Percentiles rank a stretch among this genome's conserved stretches.
Evolutionary conservation across 2,329 filamentous ascomycete species (phyloP).

Genomic region (Calcarisporium arbuscula): DNA sequence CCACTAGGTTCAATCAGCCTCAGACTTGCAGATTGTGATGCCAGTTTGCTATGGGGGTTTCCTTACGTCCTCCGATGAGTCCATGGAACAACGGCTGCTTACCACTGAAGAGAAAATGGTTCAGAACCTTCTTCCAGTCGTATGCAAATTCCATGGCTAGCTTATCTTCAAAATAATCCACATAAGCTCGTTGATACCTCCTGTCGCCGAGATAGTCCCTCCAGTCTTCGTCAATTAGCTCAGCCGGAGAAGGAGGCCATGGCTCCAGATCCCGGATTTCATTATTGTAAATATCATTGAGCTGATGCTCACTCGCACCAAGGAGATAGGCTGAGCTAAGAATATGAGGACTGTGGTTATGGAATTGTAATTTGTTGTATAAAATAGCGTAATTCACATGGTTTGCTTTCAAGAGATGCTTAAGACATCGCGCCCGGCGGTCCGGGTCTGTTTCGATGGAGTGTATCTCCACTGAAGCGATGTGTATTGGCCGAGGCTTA

Average conservation of each 20-base stretch:
- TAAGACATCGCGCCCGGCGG: slow-evolving; percentile 74
- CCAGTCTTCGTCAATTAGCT: slow-evolving; percentile 82
- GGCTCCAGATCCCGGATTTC: slow-evolving; percentile 66
- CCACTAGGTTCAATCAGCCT: slow-evolving; percentile 49
- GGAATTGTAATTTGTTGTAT: slow-evolving; percentile 65
- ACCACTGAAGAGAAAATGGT: slow-evolving; percentile 69
- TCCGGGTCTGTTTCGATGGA: slow-evolving; percentile 75
- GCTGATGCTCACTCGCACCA: slow-evolving; percentile 64
- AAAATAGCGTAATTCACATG: slow-evolving; percentile 85
- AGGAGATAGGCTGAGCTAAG: slow-evolving; percentile 82
- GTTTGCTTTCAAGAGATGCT: slow-evolving; percentile 86
- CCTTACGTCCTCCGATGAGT: slow-evolving; percentile 69
- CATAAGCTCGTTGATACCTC: slow-evolving; percentile 79
- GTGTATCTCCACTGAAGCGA: slow-evolving; percentile 67
- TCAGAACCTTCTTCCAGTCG: slow-evolving; percentile 73
- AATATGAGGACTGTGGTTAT: slow-evolving; percentile 80
- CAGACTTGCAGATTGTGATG: no score
- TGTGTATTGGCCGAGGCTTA: slow-evolving; percentile 35
- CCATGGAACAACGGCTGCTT: slow-evolving; percentile 75
- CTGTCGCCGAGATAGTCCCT: slow-evolving; percentile 72
- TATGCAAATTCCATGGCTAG: slow-evolving; percentile 68
- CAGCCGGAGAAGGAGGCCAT: slow-evolving; percentile 79
- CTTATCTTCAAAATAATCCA: slow-evolving; percentile 95
- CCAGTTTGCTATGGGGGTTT: not conserved
- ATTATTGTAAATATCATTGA: slow-evolving; percentile 75